phyloP scores from a whole-genome alignment of 2,329 filamentous ascomycete species.

The Cercospora zeina region DNA sequence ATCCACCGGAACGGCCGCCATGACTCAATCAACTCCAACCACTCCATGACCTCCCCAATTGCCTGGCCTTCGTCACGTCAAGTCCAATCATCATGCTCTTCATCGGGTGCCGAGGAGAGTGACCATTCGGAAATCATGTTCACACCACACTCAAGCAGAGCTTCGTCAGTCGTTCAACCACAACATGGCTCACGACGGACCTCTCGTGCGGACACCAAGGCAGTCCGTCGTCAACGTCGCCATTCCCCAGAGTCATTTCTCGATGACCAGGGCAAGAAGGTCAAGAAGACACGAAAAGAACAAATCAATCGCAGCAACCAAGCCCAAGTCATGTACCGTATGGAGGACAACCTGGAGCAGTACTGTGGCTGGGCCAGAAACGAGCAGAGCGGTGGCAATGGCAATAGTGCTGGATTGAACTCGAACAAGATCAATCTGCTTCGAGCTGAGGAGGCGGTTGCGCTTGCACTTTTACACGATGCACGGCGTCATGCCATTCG shows the following conservation, averaged over 20 bases:
- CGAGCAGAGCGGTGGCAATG: slow-evolving; percentile 30
- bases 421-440: slow-evolving; percentile 26
- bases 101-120: slow-evolving; percentile 17
- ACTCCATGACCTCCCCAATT: not conserved
- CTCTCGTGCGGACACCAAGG: slow-evolving; percentile 8
- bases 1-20: not conserved
- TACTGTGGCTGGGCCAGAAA: slow-evolving; percentile 20
- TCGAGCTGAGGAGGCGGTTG: slow-evolving; percentile 13
- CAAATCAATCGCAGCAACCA: slow-evolving; percentile 24
- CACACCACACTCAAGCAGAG: slow-evolving; percentile 24
- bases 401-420: slow-evolving; percentile 26
- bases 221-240: not conserved
- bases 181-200: not conserved
- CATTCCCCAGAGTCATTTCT: not conserved
- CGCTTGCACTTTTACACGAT: slow-evolving; percentile 15
- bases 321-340: slow-evolving; percentile 19
- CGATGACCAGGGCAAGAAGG: slow-evolving; percentile 9
- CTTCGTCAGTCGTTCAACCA: slow-evolving; percentile 10
- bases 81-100: slow-evolving; percentile 16
- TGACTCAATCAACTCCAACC: slow-evolving; percentile 12
- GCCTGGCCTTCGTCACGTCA: not conserved
- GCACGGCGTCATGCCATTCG: slow-evolving; percentile 6
- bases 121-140: slow-evolving; percentile 19
- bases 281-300: slow-evolving; percentile 30
- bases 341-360: slow-evolving; percentile 20